phyloP scores from a whole-genome alignment of 805 yeast genomes.

The Sungouiella thailandica region DNA sequence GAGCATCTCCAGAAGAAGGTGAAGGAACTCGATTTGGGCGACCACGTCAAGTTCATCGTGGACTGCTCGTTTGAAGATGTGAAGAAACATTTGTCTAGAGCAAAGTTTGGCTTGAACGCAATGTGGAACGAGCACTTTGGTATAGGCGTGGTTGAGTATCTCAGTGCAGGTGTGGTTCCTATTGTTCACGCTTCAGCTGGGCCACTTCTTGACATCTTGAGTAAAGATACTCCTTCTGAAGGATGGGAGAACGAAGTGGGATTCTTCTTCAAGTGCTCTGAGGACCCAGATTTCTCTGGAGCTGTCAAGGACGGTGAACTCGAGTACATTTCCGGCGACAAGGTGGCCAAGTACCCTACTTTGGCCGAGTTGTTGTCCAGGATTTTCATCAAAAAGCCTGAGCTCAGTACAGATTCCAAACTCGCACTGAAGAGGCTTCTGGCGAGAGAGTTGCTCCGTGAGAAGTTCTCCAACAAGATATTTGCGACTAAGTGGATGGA shows the following conservation, averaged over 20 bases:
- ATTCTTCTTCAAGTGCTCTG: constrained; percentile 64
- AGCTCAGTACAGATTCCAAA: constrained; percentile 23
- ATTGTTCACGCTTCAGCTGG: constrained; percentile 95
- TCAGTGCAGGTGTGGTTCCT: constrained; percentile 82
- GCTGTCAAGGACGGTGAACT: constrained; percentile 6
- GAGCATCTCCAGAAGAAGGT: constrained; percentile 39
- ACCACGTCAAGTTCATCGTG: constrained; percentile 51
- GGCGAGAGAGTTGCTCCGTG: constrained; percentile 41
- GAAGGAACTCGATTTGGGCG: constrained; percentile 23
- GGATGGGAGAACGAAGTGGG: constrained; percentile 54
- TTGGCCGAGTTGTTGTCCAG: constrained; percentile 46
- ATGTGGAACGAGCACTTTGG: constrained; percentile 99
- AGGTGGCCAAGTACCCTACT: constrained; percentile 31
- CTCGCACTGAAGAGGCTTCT: constrained; percentile 39
- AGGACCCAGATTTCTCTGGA: constrained; percentile 63
- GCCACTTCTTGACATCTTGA: constrained; percentile 83
- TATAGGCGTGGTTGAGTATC: constrained; percentile 90
- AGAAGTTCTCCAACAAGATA: constrained; percentile 56
- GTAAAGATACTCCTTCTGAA: constrained; percentile 9
- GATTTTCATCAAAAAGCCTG: constrained; percentile 34
- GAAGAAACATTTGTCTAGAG: constrained; percentile 44
- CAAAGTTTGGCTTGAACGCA: constrained; percentile 81
- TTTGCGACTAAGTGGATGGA: constrained; percentile 54
- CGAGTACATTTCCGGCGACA: constrained; percentile 5
- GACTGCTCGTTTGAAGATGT: constrained; percentile 73